phyloP scores from a whole-genome alignment of 2,329 filamentous ascomycete genomes.

The Coniochaeta hoffmannii region DNA sequence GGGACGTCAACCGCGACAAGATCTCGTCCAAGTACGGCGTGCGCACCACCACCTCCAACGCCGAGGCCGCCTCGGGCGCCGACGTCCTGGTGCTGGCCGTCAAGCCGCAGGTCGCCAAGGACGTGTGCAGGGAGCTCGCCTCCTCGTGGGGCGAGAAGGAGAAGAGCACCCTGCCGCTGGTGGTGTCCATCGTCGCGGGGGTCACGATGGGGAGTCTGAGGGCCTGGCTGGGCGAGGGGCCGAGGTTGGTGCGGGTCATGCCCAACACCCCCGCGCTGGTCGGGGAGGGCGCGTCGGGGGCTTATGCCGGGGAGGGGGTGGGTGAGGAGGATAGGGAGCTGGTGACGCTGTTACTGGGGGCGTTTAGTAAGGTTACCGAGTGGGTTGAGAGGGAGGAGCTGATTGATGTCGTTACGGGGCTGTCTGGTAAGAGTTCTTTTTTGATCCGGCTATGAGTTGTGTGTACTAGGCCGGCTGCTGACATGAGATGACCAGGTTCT shows the following conservation, averaged over 20 bases:
- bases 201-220: conserved; percentile 36
- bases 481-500: conserved; percentile 27
- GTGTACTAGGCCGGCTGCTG: background rate
- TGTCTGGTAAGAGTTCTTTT: conserved; percentile 30
- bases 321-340: conserved; percentile 33
- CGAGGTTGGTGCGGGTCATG: conserved; percentile 43
- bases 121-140: conserved; percentile 39
- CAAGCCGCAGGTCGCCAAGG: conserved; percentile 42
- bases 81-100: conserved; percentile 42
- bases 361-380: conserved; percentile 39
- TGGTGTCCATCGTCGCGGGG: conserved; percentile 42
- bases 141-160: conserved; percentile 25
- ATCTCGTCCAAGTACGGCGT: conserved; percentile 34
- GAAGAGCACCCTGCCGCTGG: conserved; percentile 31
- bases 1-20: conserved; percentile 45
- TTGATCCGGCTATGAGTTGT: background rate
- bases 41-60: conserved; percentile 36
- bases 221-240: conserved; percentile 32
- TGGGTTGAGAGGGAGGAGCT: conserved; percentile 43
- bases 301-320: conserved; percentile 36
- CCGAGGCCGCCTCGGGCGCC: conserved; percentile 33
- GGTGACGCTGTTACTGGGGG: conserved; percentile 32
- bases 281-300: conserved; percentile 40
- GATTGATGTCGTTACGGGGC: conserved; percentile 41
- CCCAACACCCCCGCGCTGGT: conserved; percentile 44